Evolutionary conservation across 2,329 filamentous ascomycete species (phyloP).

Genomic region (Cryphonectria parasitica): DNA sequence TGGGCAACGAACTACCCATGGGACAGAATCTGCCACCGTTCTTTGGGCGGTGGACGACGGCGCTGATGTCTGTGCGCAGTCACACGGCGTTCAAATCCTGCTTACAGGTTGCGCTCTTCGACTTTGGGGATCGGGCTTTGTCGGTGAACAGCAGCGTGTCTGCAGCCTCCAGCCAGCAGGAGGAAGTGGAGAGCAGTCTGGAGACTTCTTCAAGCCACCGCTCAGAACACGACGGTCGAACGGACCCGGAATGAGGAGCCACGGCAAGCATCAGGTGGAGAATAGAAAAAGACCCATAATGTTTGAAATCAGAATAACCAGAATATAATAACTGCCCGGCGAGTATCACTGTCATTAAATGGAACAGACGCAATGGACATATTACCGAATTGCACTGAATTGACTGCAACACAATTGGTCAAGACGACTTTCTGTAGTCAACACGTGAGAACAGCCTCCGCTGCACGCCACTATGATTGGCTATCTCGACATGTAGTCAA

Average conservation of each 20-base stretch:
- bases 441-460: background rate
- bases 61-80: conserved; percentile 12
- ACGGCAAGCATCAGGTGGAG: background rate
- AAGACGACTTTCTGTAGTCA: background rate
- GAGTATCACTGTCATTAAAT: no score
- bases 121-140: background rate
- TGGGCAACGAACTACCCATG: conserved; percentile 15
- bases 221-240: background rate
- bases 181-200: background rate
- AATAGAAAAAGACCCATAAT: background rate
- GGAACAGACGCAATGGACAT: no score
- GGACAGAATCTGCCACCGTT: conserved; percentile 6
- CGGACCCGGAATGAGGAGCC: background rate
- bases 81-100: conserved; percentile 10
- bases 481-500: no score
- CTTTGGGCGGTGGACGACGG: conserved; percentile 24
- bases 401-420: no score
- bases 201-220: background rate
- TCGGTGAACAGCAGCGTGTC: conserved; percentile 5
- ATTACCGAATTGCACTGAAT: no score
- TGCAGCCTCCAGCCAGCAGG: background rate
- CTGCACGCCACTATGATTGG: background rate
- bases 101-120: conserved; percentile 3
- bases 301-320: background rate
- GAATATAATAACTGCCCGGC: background rate